Base-by-base conservation (phyloP, 2,329 filamentous ascomycete species). In the Verticillium tricorpus region DNA sequence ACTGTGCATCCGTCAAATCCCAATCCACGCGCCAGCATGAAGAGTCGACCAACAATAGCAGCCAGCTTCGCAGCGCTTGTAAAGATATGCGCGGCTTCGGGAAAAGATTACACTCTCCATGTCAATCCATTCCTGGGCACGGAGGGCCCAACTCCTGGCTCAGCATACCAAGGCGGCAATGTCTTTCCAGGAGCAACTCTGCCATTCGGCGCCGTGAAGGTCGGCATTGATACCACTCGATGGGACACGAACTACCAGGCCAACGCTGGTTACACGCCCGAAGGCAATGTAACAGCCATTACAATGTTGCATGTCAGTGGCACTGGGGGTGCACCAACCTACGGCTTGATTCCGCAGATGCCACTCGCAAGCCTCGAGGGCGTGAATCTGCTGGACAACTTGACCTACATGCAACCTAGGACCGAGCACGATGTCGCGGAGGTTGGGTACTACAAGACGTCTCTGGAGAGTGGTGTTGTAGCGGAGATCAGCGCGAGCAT, bases 281-380 rank as follows among this genome's bases (percentile, higher is more conserved):
- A 72, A 55, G 80, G 80, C 2, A 75, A 78, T 17, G 78, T 83
- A 58, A 81, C 79, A 0, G 81, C 74, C 2, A 79, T 83, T 65
- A 80, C 78, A 22, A 79, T 84, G 78, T 77, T 84, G 71, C 82
- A 85, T 62, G 82, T 83, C 63, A 79, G 77, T 60, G 83, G 83
- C 0, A 87, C 83, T 0, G 85, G 85, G 15, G 85, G 85, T 1
- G 80, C 79, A 11, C 82, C 85, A 0, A 87, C 85, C 61, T 87
- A 87, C 62, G 85, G 84, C 0, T 75, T 85, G 5, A 77, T 83
- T 39, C 74, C 80, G 0, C 81, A 82, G 63, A 75, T 83, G 69
- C 81, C 80, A 0, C 69, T 83, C 9, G 72, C 71, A 2, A 72
- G 65, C 1, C 63, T 81, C 1, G 78, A 79, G 1, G 70, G 72